Conservation (phyloP, 371 early-diverging fungal species). For the Rhizopus stolonifer region DNA sequence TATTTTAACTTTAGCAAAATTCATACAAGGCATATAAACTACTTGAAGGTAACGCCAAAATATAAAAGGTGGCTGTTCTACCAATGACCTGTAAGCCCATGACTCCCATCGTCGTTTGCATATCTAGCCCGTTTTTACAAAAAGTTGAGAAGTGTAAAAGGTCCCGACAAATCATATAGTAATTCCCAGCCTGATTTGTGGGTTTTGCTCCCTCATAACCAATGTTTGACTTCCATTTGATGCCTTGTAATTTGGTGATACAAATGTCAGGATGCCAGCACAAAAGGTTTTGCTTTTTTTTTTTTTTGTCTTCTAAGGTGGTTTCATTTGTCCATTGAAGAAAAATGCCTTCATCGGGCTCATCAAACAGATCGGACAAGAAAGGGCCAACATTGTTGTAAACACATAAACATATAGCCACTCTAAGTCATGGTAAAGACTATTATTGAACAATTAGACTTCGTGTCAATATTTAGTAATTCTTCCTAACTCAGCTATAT, state of each 20-base stretch:
- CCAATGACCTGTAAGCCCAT: conserved; percentile 8
- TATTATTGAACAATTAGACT: too few species aligned
- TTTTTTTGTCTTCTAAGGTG: conserved; percentile 17
- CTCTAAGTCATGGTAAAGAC: too few species aligned
- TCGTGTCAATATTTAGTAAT: too few species aligned
- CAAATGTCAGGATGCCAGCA: conserved; percentile 15
- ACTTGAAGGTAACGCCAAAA: conserved; percentile 16
- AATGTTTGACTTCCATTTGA: conserved; percentile 9
- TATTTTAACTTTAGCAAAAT: conserved; percentile 19
- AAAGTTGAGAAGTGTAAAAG: conserved; percentile 9
- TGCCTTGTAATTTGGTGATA: conserved; percentile 3
- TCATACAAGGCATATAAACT: conserved; percentile 20
- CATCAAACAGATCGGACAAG: conserved; percentile 14
- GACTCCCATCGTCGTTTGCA: conserved; percentile 6
- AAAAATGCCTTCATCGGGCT: conserved; percentile 16
- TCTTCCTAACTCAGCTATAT: too few species aligned
- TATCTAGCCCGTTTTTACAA: conserved; percentile 2
- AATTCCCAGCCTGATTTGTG: conserved; percentile 2
- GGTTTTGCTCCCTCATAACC: conserved; percentile 10
- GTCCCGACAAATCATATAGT: conserved; percentile 5
- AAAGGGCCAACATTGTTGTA: too few species aligned
- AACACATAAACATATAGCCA: too few species aligned
- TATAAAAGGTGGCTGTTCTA: conserved; percentile 2
- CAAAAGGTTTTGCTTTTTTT: conserved; percentile 4
- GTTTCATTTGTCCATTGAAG: conserved; percentile 17